Evolutionary conservation across 306 rosid genomes (phyloP).

Genomic region (Astragalus glycyphyllos): DNA sequence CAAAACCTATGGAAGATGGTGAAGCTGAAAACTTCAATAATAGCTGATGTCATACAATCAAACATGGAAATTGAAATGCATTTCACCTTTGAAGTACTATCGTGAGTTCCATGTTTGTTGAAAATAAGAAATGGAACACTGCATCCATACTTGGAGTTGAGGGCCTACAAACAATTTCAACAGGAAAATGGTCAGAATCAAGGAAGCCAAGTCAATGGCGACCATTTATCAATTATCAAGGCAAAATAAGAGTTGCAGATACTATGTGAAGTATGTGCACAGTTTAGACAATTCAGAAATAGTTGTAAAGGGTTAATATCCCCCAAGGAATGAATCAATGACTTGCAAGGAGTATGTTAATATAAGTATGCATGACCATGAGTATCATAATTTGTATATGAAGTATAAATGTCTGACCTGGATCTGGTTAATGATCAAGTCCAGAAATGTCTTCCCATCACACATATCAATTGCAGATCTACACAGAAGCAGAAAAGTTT

Average conservation of each 20-base stretch:
- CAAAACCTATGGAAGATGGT: conserved; percentile 51
- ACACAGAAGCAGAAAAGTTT: conserved; percentile 37
- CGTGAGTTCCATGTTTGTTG: conserved; percentile 55
- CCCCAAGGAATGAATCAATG: conserved; percentile 7
- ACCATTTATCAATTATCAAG: background rate
- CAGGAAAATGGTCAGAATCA: conserved; percentile 25
- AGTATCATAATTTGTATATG: conserved; percentile 5
- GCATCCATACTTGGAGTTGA: conserved; percentile 63
- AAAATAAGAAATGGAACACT: conserved; percentile 67
- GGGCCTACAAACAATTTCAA: conserved; percentile 54
- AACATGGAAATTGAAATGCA: conserved; percentile 36
- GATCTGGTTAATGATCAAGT: conserved; percentile 66
- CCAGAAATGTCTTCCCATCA: conserved; percentile 62
- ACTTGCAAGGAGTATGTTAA: conserved; percentile 7
- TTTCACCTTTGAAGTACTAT: conserved; percentile 61
- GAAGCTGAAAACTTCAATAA: conserved; percentile 43
- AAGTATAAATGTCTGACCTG: conserved; percentile 52
- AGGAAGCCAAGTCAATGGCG: conserved; percentile 15
- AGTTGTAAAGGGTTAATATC: background rate
- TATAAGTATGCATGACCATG: background rate
- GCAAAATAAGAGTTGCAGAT: conserved; percentile 2
- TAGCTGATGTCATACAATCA: conserved; percentile 23
- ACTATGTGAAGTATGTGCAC: conserved; percentile 8
- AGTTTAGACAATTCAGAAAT: conserved; percentile 18
- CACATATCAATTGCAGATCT: conserved; percentile 58